Percentiles rank a stretch among this genome's conserved stretches.
Evolutionary conservation across 192 early-diverging fungal genomes (phyloP).

Genomic region (Entomortierella chlamydospora): DNA sequence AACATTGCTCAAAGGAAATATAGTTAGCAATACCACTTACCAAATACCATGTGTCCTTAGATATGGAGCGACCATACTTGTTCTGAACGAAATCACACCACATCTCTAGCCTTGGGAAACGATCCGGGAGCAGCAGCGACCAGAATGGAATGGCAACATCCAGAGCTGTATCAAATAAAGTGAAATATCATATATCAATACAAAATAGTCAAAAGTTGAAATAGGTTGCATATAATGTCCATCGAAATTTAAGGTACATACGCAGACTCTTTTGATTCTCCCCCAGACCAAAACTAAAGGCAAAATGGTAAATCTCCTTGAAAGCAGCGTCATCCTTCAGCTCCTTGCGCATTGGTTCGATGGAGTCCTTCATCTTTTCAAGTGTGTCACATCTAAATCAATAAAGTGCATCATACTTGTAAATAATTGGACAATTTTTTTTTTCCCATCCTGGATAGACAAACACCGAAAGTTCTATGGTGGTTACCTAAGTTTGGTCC

Average conservation of each 20-base stretch:
- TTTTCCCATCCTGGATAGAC: no score
- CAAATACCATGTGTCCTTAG: constrained; percentile 87
- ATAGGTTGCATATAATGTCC: no score
- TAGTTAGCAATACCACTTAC: constrained; percentile 62
- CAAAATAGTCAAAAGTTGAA: no score
- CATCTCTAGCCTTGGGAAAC: constrained; percentile 72
- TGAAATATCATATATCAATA: constrained; percentile 2
- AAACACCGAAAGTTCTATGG: no score
- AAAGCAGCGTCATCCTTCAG: constrained; percentile 68
- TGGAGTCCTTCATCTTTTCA: constrained; percentile 69
- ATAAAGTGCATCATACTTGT: constrained; percentile 14
- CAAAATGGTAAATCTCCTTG: constrained; percentile 79
- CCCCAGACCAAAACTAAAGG: constrained; percentile 78
- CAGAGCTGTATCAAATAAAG: constrained; percentile 59
- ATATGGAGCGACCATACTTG: constrained; percentile 81
- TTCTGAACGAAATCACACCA: constrained; percentile 82
- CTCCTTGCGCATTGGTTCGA: constrained; percentile 62
- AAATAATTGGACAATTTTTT: no score
- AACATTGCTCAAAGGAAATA: no score
- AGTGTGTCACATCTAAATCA: constrained; percentile 68
- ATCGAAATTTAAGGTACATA: constrained; percentile 39
- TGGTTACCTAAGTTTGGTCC: constrained; percentile 70
- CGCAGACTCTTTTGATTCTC: constrained; percentile 82
- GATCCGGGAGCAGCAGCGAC: constrained; percentile 70
- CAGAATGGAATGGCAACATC: constrained; percentile 84